Conservation (phyloP, 306 rosid species). For the cucumber (Cucumis sativus) region DNA sequence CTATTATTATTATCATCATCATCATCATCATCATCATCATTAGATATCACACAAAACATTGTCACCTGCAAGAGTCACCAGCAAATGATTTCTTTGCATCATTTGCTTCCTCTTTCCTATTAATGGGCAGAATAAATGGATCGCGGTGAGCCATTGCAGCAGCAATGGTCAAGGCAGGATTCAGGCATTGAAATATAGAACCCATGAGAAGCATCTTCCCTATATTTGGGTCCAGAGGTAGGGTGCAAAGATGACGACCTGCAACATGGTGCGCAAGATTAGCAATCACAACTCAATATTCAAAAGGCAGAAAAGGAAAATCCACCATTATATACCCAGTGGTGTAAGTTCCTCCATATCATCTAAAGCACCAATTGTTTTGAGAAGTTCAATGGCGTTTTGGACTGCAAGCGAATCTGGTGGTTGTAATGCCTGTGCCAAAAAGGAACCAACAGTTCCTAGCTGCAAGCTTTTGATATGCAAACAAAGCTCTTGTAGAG, state of each 20-base stretch:
- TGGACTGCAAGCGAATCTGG: slow-evolving; percentile 89
- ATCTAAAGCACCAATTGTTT: slow-evolving; percentile 85
- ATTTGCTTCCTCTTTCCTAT: slow-evolving; percentile 88
- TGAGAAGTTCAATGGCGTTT: slow-evolving; percentile 90
- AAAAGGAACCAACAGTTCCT: slow-evolving; percentile 78
- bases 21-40: neutral
- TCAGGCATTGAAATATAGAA: slow-evolving; percentile 90
- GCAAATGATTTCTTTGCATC: slow-evolving; percentile 70
- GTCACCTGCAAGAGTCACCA: slow-evolving; percentile 88
- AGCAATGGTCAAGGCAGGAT: slow-evolving; percentile 89
- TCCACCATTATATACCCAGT: slow-evolving; percentile 39
- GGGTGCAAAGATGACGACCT: slow-evolving; percentile 82
- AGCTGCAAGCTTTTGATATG: slow-evolving; percentile 90
- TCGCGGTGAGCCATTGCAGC: slow-evolving; percentile 92
- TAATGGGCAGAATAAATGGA: slow-evolving; percentile 83
- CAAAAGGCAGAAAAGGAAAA: slow-evolving; percentile 10
- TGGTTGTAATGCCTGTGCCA: slow-evolving; percentile 92
- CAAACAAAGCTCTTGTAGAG: slow-evolving; percentile 95
- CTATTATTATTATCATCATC: neutral
- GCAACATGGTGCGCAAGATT: slow-evolving; percentile 14
- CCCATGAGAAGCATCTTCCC: slow-evolving; percentile 99
- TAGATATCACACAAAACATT: slow-evolving; percentile 3
- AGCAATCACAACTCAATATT: slow-evolving; percentile 11
- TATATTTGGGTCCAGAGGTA: slow-evolving; percentile 97
- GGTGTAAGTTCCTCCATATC: slow-evolving; percentile 86